A percentile compares a stretch with the other conserved stretches of the same genome.
Evolutionary conservation across 176 grass and related monocot species (phyloP).

Genomic region (Alopecurus myosuroides): DNA sequence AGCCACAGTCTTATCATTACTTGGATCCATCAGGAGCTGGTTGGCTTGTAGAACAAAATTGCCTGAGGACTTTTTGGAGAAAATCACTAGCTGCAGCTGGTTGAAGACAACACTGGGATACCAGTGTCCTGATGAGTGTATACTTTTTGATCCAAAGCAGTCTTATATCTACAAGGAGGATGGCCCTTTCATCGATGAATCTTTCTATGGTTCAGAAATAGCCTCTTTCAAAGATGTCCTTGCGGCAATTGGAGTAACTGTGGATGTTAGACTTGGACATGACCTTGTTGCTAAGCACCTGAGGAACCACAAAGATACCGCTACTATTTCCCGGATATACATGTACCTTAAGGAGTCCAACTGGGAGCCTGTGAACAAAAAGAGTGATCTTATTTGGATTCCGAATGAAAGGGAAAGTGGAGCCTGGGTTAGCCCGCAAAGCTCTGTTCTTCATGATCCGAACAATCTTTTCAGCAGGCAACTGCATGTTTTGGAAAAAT

Average conservation of each 20-base stretch:
- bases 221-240: constrained; percentile 33
- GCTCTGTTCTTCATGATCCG: constrained; percentile 43
- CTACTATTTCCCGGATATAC: constrained; percentile 50
- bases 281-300: constrained; percentile 24
- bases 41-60: background rate
- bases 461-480: constrained; percentile 39
- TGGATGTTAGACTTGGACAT: background rate
- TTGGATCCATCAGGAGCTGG: constrained; percentile 33
- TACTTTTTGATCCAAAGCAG: constrained; percentile 49
- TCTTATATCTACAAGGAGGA: constrained; percentile 30
- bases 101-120: constrained; percentile 57
- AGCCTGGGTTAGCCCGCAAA: constrained; percentile 37
- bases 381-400: constrained; percentile 57
- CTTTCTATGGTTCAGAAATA: constrained; percentile 44
- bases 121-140: constrained; percentile 37
- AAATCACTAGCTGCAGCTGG: constrained; percentile 37
- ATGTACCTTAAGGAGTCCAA: constrained; percentile 29
- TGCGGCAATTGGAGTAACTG: background rate
- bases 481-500: constrained; percentile 51
- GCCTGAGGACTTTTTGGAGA: constrained; percentile 31
- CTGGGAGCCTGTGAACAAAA: constrained; percentile 30
- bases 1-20: constrained; percentile 26
- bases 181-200: constrained; percentile 71
- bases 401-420: constrained; percentile 22
- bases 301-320: constrained; percentile 16